A percentile compares a stretch with the other conserved stretches of the same genome.
phyloP scores from a whole-genome alignment of 2,329 filamentous ascomycete species.

The Microdochium nivale region DNA sequence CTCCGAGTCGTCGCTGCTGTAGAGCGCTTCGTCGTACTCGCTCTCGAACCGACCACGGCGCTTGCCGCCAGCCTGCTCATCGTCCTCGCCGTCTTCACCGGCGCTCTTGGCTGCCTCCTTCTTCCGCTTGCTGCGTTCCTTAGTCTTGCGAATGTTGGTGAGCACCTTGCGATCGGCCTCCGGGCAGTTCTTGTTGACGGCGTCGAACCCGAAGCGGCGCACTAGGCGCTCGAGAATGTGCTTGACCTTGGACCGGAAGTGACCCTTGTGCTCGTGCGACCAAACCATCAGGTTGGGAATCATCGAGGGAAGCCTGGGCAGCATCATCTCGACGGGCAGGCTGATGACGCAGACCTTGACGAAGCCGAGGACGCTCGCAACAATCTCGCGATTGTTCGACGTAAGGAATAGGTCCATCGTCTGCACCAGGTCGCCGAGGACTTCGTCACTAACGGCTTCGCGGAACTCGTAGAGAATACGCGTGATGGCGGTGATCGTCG shows the following conservation, averaged over 20 bases:
- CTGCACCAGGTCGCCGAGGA: constrained; percentile 76
- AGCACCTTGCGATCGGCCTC: constrained; percentile 85
- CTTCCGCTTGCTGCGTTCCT: constrained; percentile 84
- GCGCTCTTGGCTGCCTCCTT: constrained; percentile 60
- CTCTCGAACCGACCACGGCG: constrained; percentile 67
- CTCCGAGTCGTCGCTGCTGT: constrained; percentile 65
- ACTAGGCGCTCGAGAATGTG: constrained; percentile 95
- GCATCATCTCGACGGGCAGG: constrained; percentile 70
- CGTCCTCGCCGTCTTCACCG: constrained; percentile 46
- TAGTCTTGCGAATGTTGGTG: constrained; percentile 88
- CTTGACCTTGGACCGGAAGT: constrained; percentile 96
- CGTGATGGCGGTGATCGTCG: constrained; percentile 89
- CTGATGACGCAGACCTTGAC: constrained; percentile 93
- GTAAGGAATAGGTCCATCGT: constrained; percentile 95
- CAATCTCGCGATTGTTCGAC: constrained; percentile 94
- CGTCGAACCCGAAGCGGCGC: constrained; percentile 76
- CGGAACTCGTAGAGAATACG: constrained; percentile 93
- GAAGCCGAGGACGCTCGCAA: constrained; percentile 88
- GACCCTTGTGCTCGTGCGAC: constrained; percentile 97
- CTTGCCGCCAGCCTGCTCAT: constrained; percentile 37
- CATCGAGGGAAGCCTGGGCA: constrained; percentile 65
- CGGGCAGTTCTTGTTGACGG: constrained; percentile 72
- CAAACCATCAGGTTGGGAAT: constrained; percentile 90
- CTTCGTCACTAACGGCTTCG: constrained; percentile 54
- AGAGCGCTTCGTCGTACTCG: constrained; percentile 93